Base-by-base conservation (phyloP, 2,329 filamentous ascomycete genomes). In the Paracorniculantispora psalliotae region DNA sequence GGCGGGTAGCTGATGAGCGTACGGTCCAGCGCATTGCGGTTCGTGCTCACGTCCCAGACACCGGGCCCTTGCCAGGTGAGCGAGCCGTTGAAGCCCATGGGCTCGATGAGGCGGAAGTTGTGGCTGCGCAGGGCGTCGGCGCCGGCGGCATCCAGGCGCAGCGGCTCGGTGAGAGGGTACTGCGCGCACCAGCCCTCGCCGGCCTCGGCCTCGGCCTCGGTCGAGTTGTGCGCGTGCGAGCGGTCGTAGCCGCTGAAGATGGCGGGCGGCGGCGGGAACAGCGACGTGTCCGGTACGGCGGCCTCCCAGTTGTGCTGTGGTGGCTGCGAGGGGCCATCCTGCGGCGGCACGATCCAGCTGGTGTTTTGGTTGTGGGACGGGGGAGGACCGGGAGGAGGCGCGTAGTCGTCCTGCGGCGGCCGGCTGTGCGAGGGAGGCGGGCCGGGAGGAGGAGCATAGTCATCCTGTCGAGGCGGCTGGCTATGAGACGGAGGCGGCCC, bases 181-280 rank as follows among this genome's bases (percentile, higher is more conserved):
- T 76, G 70, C 4, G 68, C 63, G 66, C 87, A 90, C 88, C 89
- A 93, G 17, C 71, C 71, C 68, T 86, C 82, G 56, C 86, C 90
- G 2, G 81, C 81, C 25, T 83, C 80, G 61, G 87, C 84, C 61
- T 90, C 82, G 52, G 79, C 77, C 63, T 82, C 79, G 2, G 81
- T 81, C 1, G 90, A 86, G 71, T 93, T 93, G 68, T 84, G 86
- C 2, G 86, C 81, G 0, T 85, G 84, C 13, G 88, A 91, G 33
- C 71, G 74, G 61, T 89, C 84, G 66, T 85, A 84, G 51, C 83
- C 83, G 57, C 73, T 74, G 71, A 85, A 85, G 68, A 91, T 80
- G 30, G 82, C 81, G 0, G 89, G 89, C 1, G 89, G 89, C 0
- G 88, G 88, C 1, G 89, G 89, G 46, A 92, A 83, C 10, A 89